Conservation (phyloP, 257 asterid species). For the Catharanthus roseus region DNA sequence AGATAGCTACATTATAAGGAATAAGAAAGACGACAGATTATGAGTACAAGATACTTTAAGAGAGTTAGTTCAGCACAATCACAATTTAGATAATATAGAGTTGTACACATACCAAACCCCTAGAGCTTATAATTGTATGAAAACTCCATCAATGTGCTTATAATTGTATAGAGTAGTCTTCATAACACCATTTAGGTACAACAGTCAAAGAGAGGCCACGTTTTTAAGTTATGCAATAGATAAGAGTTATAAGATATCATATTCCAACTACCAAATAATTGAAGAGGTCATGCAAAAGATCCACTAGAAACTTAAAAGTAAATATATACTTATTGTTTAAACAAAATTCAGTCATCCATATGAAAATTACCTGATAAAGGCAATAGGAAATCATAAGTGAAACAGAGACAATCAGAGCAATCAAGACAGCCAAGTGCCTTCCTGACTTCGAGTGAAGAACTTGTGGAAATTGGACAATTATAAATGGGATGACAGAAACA, state of each 20-base stretch:
- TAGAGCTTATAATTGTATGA: too few species aligned
- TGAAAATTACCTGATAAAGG: conserved; percentile 64
- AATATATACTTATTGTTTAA: background rate
- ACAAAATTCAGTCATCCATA: background rate
- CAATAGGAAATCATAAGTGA: conserved; percentile 62
- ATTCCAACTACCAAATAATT: background rate
- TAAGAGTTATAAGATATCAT: background rate
- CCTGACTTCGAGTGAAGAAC: conserved; percentile 54
- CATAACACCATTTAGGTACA: background rate
- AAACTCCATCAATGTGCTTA: too few species aligned
- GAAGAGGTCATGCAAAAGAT: background rate
- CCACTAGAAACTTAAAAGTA: background rate
- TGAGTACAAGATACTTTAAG: background rate
- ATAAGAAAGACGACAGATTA: background rate
- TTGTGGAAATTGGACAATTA: conserved; percentile 74
- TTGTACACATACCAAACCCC: too few species aligned
- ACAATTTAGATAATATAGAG: too few species aligned
- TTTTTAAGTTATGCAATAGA: background rate
- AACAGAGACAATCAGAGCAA: conserved; percentile 59
- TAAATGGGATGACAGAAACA: conserved; percentile 66
- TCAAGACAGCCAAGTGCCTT: conserved; percentile 59
- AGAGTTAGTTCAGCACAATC: background rate
- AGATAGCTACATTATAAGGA: background rate
- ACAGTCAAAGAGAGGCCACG: background rate
- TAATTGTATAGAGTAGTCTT: too few species aligned